Base-by-base conservation (phyloP, 1,139 yeast species). In the Blastobotrys aristatus region DNA sequence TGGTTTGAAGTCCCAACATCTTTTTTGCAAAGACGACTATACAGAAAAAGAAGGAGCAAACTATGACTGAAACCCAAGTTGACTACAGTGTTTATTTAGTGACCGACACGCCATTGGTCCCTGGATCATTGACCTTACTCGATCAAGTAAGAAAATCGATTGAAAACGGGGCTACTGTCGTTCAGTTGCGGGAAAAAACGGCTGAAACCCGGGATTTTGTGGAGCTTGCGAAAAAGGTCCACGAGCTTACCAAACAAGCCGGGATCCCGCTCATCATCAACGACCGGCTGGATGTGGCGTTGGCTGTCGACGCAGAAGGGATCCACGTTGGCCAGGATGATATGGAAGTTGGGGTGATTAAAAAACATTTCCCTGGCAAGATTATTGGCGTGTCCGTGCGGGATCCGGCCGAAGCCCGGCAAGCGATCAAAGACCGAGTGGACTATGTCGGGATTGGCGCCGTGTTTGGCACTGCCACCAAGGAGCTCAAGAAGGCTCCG, bases 321-420 rank as follows among this genome's bases (percentile, higher is more conserved):
- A 84, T 90, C 14, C 97, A 90, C 68, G 88, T 90, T 18, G 97
- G 97, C 1, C 97, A 89, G 64, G 92, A 84, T 50, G 97, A 90
- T 61, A 85, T 90, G 87, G 71, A 69, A 38, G 83, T 84, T 2
- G 64, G 65, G 1, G 55, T 73, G 24, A 94, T 79, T 0, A 66
- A 97, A 36, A 62, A 71, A 56, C 59, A 86, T 36, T 65, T 90
- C 21, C 50, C 48, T 4, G 96, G 96, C 0, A 87, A 83, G 67
- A 82, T 90, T 50, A 64, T 90, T 40, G 97, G 97, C 1, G 82
- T 90, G 46, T 81, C 92, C 36, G 85, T 87, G 37, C 78, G 83
- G 5, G 72, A 71, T 37, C 72, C 72, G 0, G 70, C 72, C 2
- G 95, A 88, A 60, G 79, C 83, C 0, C 67, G 71, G 36, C 66